Base-by-base conservation (phyloP, 345 rosid genomes). In the Aurinia saxatilis region DNA sequence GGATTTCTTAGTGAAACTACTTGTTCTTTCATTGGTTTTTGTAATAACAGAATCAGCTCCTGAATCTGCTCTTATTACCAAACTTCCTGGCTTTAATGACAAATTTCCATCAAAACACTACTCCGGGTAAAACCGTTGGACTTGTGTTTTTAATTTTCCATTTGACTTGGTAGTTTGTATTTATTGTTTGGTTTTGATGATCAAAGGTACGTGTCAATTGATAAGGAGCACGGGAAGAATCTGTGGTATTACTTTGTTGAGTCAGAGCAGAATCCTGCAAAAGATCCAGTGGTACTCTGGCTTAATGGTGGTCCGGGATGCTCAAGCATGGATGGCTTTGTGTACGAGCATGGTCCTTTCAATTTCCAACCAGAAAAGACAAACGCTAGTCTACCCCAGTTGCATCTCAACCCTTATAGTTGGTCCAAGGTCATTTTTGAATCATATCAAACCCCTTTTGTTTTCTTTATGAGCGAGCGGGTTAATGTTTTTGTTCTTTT, bases 231-330 rank as follows among this genome's bases (percentile, higher is more conserved):
- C 45, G 85, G 75, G 66, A 91, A 73, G 76, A 87, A 75, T 53
- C 61, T 88, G 38, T 92, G 79, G 73, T 91, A 91, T 77, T 91
- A 91, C 65, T 79, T 91, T 5, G 81, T 84, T 63, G 84, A 71
- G 67, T 91, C 98, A 7, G 84, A 91, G 76, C 58, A 83, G 67
- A 76, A 83, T 38, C 86, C 96, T 3, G 36, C 80, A 0, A 57
- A 76, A 70, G 96, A 86, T 78, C 95, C 95, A 1, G 82, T 88
- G 31, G 96, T 88, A 38, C 83, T 88, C 15, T 91, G 98, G 98
- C 96, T 91, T 11, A 91, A 88, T 70, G 96, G 98, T 53, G 98
- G 98, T 60, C 98, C 96, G n/a, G 96, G 96, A 17, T 91, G 98
- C 72, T 91, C 98, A 25, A 91, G 98, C 81, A 88, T 91, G 63